Percentiles rank a stretch among this genome's conserved stretches.
phyloP scores from a whole-genome alignment of 179 eudicot species.

The Sideroxylon spinosum region DNA sequence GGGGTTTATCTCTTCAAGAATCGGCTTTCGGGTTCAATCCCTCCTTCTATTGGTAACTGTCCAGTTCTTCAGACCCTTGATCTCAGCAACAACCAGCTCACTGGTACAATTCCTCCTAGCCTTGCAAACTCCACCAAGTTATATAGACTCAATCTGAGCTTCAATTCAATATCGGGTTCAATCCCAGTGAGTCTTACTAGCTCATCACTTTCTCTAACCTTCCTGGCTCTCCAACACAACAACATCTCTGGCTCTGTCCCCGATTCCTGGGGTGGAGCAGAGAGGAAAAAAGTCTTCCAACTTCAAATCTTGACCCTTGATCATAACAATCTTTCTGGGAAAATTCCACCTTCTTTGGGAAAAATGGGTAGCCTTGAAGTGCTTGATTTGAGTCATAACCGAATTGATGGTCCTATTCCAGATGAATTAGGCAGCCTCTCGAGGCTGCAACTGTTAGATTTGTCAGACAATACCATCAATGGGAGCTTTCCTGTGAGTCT shows the following conservation, averaged over 20 bases:
- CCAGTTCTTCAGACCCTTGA: constrained; percentile 51
- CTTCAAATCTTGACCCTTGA: constrained; percentile 49
- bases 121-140: constrained; percentile 50
- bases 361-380: constrained; percentile 44
- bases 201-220: constrained; percentile 37
- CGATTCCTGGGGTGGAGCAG: constrained; percentile 37
- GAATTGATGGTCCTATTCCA: constrained; percentile 47
- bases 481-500: constrained; percentile 45
- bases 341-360: constrained; percentile 49
- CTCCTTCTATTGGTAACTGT: constrained; percentile 47
- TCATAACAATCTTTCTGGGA: constrained; percentile 51
- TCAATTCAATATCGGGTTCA: constrained; percentile 50
- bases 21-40: constrained; percentile 63
- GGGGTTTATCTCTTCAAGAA: constrained; percentile 71
- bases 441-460: constrained; percentile 38
- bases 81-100: constrained; percentile 58
- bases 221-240: constrained; percentile 62
- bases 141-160: constrained; percentile 64
- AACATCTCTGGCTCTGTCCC: constrained; percentile 69
- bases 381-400: constrained; percentile 52
- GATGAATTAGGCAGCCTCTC: constrained; percentile 40
- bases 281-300: constrained; percentile 17
- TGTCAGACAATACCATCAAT: constrained; percentile 43
- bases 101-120: constrained; percentile 46
- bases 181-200: constrained; percentile 50